phyloP scores from a whole-genome alignment of 306 rosid species.

The Quercus aquifolioides region DNA sequence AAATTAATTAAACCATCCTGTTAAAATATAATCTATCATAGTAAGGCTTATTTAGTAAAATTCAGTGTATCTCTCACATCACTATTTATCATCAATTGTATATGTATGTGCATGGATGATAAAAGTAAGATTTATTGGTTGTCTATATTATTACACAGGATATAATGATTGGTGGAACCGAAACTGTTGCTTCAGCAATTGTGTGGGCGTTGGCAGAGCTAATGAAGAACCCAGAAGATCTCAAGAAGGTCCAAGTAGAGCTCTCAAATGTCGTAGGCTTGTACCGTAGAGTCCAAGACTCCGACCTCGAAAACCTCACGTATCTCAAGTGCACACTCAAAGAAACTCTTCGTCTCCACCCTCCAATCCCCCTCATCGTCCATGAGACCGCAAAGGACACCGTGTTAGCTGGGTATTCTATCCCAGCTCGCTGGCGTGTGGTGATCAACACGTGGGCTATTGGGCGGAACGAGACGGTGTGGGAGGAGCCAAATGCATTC shows the following conservation, averaged over 20 bases:
- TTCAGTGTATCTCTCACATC: too few relatives aligned
- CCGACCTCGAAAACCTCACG: constrained; percentile 32
- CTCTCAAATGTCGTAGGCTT: constrained; percentile 37
- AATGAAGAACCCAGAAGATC: constrained; percentile 38
- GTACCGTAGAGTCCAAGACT: constrained; percentile 28
- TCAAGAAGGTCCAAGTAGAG: constrained; percentile 37
- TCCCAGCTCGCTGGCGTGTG: constrained; percentile 39
- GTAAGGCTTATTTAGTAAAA: too few relatives aligned
- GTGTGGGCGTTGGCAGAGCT: constrained; percentile 59
- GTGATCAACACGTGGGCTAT: constrained; percentile 54
- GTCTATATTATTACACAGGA: constrained; percentile 31
- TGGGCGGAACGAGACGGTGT: constrained; percentile 29
- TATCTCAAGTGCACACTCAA: constrained; percentile 38
- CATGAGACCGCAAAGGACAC: constrained; percentile 42
- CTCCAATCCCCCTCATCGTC: constrained; percentile 58
- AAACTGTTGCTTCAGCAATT: constrained; percentile 51
- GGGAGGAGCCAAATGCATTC: constrained; percentile 48
- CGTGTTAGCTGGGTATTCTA: constrained; percentile 26
- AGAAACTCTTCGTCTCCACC: constrained; percentile 60
- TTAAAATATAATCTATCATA: too few relatives aligned
- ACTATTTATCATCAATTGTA: too few relatives aligned
- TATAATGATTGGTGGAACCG: constrained; percentile 63
- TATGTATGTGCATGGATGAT: too few relatives aligned
- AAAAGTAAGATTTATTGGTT: too few relatives aligned
- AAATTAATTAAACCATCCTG: too few relatives aligned